phyloP scores from a whole-genome alignment of 345 rosid genomes.

The Lepidium sativum region DNA sequence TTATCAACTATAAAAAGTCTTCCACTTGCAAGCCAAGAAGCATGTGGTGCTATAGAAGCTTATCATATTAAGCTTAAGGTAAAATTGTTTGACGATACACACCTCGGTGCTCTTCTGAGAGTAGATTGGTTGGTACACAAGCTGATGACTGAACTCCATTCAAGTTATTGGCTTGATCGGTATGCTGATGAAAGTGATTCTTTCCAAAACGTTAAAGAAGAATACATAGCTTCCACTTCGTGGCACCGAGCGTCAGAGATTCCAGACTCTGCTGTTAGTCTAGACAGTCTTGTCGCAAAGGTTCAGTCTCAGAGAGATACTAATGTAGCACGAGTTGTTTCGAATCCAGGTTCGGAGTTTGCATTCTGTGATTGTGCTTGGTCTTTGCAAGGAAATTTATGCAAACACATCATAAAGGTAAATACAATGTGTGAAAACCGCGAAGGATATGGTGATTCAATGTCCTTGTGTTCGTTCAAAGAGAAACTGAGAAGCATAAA shows the following conservation, averaged over 20 bases:
- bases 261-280: slow-evolving; percentile 67
- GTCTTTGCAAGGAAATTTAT: slow-evolving; percentile 88
- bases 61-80: slow-evolving; percentile 89
- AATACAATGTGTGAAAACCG: slow-evolving; percentile 50
- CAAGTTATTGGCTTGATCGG: slow-evolving; percentile 89
- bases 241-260: slow-evolving; percentile 87
- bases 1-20: slow-evolving; percentile 65
- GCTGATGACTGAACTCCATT: slow-evolving; percentile 84
- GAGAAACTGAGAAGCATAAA: slow-evolving; percentile 42
- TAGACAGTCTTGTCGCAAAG: slow-evolving; percentile 53
- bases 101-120: slow-evolving; percentile 86
- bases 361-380: slow-evolving; percentile 84
- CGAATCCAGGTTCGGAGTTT: slow-evolving; percentile 96
- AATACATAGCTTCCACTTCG: slow-evolving; percentile 83
- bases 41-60: slow-evolving; percentile 93
- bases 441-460: slow-evolving; percentile 38
- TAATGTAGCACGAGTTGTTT: slow-evolving; percentile 42
- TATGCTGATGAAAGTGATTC: slow-evolving; percentile 90
- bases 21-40: slow-evolving; percentile 97
- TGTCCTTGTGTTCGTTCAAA: slow-evolving; percentile 60
- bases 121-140: slow-evolving; percentile 97
- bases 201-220: slow-evolving; percentile 80
- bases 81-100: slow-evolving; percentile 82
- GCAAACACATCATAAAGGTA: slow-evolving; percentile 92
- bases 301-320: slow-evolving; percentile 64